Base-by-base conservation (phyloP, 164 flowering plant genomes). In the Nymphaea colorata region DNA sequence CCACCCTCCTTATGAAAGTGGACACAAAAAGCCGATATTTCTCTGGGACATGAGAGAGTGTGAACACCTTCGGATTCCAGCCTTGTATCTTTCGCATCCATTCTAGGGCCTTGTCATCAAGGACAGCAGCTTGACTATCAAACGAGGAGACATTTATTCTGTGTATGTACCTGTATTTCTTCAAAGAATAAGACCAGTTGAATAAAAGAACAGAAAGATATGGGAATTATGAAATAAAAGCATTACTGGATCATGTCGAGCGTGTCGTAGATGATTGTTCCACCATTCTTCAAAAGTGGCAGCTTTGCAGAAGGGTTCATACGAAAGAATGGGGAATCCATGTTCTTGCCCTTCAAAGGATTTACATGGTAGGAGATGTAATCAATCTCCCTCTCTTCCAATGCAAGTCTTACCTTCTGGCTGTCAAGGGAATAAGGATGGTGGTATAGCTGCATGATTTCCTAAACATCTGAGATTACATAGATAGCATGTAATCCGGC, bases 61-160 rank as follows among this genome's bases (percentile, higher is more conserved):
- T 91, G 81, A 93, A 93, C 66, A 71, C 76, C 72, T 85, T 87
- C 18, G 97, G 79, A 70, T 86, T 83, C 97, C 98, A 93, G 14
- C 76, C 78, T 75, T 91, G 93, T 60, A 93, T 87, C 78, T 88
- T 89, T n/a, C 81, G 79, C 87, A 93, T 89, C 98, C 97, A 93
- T 65, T 84, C 83, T 3, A 80, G 59, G 7, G 86, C 82, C 75
- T 84, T 86, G 67, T 74, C 65, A 68, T 75, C 74, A 65, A 79
- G 74, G 12, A 61, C 70, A 14, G 70, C 55, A n/a, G 70, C 47
- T 25, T 70, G 68, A 4, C 76, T 82, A 6, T 66, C 69, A 5
- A 84, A 81, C 15, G 83, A 77, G 17, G 96, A 81, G 43, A 87
- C 82, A 5, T 84, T 83, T 5, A 93, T 83, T 75, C 96, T 10